phyloP scores from a whole-genome alignment of 371 early-diverging fungal species.

The Mortierella sp. region DNA sequence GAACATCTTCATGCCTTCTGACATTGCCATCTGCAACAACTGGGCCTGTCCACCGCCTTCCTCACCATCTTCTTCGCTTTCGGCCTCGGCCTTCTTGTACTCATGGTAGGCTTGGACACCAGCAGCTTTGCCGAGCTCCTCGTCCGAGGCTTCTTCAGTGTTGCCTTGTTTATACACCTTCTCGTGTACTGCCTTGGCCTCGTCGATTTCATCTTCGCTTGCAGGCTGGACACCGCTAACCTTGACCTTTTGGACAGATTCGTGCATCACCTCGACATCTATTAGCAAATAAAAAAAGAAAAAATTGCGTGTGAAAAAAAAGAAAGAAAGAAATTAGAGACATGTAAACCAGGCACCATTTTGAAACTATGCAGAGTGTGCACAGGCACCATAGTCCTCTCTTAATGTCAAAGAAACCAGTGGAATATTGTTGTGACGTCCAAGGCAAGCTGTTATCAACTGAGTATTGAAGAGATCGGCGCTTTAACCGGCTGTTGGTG shows the following conservation, averaged over 20 bases:
- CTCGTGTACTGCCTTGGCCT: slow-evolving; percentile 32
- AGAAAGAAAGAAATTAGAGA: slow-evolving; percentile 1
- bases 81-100: slow-evolving; percentile 16
- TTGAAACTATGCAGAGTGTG: no score
- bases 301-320: slow-evolving; percentile 23
- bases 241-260: slow-evolving; percentile 2
- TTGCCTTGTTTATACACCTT: slow-evolving; percentile 47
- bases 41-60: slow-evolving; percentile 57
- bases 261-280: slow-evolving; percentile 19
- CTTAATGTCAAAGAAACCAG: no score
- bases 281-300: not conserved
- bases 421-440: no score
- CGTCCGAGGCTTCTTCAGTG: slow-evolving; percentile 44
- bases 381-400: no score
- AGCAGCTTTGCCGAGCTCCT: slow-evolving; percentile 66
- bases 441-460: no score
- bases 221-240: slow-evolving; percentile 18
- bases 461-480: no score
- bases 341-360: no score
- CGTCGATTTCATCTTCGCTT: slow-evolving; percentile 28
- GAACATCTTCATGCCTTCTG: slow-evolving; percentile 62
- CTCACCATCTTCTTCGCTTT: not conserved
- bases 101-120: slow-evolving; percentile 63
- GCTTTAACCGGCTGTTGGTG: no score
- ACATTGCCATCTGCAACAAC: slow-evolving; percentile 66